phyloP scores from a whole-genome alignment of 2,329 filamentous ascomycete genomes.

The Botrytis medusae region DNA sequence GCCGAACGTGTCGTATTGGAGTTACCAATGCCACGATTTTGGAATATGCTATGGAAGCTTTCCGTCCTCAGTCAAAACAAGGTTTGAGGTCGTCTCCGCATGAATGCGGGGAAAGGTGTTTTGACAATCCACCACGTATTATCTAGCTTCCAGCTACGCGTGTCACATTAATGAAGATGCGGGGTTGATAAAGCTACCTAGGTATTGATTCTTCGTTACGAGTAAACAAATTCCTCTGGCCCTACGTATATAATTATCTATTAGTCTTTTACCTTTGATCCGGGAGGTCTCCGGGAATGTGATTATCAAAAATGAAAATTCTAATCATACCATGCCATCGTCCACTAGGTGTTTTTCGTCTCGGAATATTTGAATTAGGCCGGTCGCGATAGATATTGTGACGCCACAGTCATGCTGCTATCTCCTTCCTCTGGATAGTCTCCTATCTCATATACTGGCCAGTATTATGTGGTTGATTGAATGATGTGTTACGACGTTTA shows the following conservation, averaged over 20 bases:
- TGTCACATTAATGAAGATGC: neutral
- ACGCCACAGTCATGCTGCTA: neutral
- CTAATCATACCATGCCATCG: neutral
- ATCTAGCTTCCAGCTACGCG: neutral
- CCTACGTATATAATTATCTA: neutral
- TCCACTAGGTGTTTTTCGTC: neutral
- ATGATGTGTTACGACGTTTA: neutral
- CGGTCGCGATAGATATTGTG: neutral
- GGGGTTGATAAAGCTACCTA: neutral
- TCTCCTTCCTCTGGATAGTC: neutral
- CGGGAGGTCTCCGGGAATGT: neutral
- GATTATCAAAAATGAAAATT: neutral
- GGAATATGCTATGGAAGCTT: conserved; percentile 2
- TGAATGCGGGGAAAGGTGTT: conserved; percentile 10
- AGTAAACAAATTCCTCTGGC: neutral
- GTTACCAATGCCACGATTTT: neutral
- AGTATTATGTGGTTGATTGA: neutral
- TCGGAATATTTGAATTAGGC: no score
- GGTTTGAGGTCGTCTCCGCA: neutral
- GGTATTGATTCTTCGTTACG: neutral
- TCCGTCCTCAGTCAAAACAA: neutral
- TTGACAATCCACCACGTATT: neutral
- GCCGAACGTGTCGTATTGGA: neutral
- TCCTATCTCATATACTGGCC: neutral
- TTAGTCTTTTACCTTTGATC: neutral